Conservation (phyloP, 1,284 basidiomycete genomes). For the Vanrija pseudolonga region DNA sequence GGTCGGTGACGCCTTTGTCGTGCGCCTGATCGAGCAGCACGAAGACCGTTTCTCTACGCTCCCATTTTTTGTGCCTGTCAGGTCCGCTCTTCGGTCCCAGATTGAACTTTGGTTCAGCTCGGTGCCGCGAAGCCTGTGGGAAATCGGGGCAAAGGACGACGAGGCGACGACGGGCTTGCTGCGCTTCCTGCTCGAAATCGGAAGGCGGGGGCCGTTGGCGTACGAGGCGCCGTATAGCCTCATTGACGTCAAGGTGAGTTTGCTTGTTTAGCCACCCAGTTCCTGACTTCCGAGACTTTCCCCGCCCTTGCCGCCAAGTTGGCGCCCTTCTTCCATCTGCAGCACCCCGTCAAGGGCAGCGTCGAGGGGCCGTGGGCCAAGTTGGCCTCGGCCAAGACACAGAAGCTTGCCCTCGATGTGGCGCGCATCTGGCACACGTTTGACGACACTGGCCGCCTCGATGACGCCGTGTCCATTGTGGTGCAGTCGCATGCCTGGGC, state of each 20-base stretch:
- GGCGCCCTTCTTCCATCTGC: conserved; percentile 70
- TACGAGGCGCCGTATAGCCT: conserved; percentile 47
- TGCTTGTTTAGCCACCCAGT: background rate
- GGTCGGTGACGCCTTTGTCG: conserved; percentile 61
- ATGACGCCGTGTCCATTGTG: conserved; percentile 5
- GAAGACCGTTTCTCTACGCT: conserved; percentile 34
- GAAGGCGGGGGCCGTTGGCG: conserved; percentile 17
- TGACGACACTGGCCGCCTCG: conserved; percentile 18
- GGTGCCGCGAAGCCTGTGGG: conserved; percentile 77
- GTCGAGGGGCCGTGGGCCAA: conserved; percentile 70
- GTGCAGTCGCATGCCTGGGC: conserved; percentile 3
- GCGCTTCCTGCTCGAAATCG: conserved; percentile 27
- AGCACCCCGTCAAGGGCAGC: conserved; percentile 64
- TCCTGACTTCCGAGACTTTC: conserved; percentile 16
- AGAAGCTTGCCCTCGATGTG: conserved; percentile 56
- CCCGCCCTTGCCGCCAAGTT: conserved; percentile 50
- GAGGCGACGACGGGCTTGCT: conserved; percentile 58
- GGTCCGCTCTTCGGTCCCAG: conserved; percentile 20
- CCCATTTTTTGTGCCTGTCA: conserved; percentile 40
- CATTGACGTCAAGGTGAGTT: conserved; percentile 50
- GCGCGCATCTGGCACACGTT: conserved; percentile 36
- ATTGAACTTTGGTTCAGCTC: conserved; percentile 54
- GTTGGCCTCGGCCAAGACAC: conserved; percentile 51
- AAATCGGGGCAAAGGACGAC: conserved; percentile 62
- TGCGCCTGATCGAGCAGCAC: conserved; percentile 62